Evolutionary conservation across 768 basidiomycete species (phyloP).

Genomic region (Pisolithus marmoratus): DNA sequence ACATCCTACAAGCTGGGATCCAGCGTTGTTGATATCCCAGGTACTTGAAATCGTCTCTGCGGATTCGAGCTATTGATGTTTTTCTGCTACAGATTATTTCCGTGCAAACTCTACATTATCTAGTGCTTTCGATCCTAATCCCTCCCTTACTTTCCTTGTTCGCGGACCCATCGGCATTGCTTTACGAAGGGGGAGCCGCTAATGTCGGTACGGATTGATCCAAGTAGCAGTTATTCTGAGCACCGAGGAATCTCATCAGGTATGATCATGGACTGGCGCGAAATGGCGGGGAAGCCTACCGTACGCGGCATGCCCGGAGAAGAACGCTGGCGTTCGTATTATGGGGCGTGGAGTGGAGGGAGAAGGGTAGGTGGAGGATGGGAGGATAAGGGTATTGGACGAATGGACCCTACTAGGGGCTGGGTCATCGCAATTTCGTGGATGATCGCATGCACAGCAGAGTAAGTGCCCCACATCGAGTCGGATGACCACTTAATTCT

Average conservation of each 20-base stretch:
- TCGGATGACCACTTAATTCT: constrained; percentile 5
- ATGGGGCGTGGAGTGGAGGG: constrained; percentile 78
- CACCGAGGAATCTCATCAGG: constrained; percentile 34
- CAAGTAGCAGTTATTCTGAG: background rate
- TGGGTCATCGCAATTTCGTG: constrained; percentile 91
- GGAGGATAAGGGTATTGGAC: constrained; percentile 55
- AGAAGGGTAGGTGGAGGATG: constrained; percentile 59
- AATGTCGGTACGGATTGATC: constrained; percentile 55
- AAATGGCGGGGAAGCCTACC: constrained; percentile 84
- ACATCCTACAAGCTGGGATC: constrained; percentile 71
- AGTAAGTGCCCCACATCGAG: constrained; percentile 54
- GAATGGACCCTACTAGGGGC: constrained; percentile 72
- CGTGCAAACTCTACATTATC: constrained; percentile 90
- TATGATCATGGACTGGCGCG: constrained; percentile 97
- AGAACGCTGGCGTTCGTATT: constrained; percentile 59
- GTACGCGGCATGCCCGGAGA: constrained; percentile 59
- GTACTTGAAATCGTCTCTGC: constrained; percentile 31
- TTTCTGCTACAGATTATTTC: constrained; percentile 72
- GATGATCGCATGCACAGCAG: constrained; percentile 74
- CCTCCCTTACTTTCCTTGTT: constrained; percentile 75
- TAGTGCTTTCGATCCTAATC: constrained; percentile 76
- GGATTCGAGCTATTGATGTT: background rate
- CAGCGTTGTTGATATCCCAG: constrained; percentile 81
- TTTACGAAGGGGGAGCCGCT: constrained; percentile 74
- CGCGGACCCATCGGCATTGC: constrained; percentile 64